phyloP scores from a whole-genome alignment of 2,329 filamentous ascomycete genomes.

The Exophiala lecanii-corni region DNA sequence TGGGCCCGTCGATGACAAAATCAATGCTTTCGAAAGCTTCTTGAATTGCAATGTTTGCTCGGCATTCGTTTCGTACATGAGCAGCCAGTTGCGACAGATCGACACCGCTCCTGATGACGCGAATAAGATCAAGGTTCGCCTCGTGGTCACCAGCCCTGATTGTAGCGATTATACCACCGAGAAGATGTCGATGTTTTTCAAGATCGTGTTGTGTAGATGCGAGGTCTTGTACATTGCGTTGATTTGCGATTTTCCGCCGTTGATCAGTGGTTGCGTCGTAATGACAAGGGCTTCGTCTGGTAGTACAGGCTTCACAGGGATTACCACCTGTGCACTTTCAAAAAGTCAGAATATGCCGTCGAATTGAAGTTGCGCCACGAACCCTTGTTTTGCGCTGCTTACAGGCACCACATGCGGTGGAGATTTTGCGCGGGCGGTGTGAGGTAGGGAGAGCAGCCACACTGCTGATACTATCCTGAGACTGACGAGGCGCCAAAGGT shows the following conservation, averaged over 20 bases:
- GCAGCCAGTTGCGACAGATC: slow-evolving; percentile 30
- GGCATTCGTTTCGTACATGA: slow-evolving; percentile 25
- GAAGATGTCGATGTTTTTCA: slow-evolving; percentile 21
- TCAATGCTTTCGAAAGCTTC: slow-evolving; percentile 21
- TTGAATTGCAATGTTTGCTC: slow-evolving; percentile 21
- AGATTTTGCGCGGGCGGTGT: slow-evolving; percentile 25
- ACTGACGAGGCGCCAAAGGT: slow-evolving; percentile 21
- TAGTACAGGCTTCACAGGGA: slow-evolving; percentile 25
- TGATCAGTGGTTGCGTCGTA: slow-evolving; percentile 27
- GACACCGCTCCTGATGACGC: slow-evolving; percentile 21
- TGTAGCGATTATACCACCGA: slow-evolving; percentile 26
- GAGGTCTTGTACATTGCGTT: slow-evolving; percentile 25
- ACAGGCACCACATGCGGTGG: slow-evolving; percentile 26
- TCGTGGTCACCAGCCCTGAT: slow-evolving; percentile 20
- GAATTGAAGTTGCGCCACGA: no score
- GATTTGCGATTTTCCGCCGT: slow-evolving; percentile 25
- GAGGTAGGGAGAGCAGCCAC: slow-evolving; percentile 3
- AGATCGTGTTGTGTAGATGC: slow-evolving; percentile 19
- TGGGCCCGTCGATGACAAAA: slow-evolving; percentile 21
- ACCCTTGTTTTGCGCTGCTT: slow-evolving; percentile 27
- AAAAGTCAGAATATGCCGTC: no score
- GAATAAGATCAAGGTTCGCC: slow-evolving; percentile 18
- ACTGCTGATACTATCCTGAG: neutral
- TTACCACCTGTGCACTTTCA: slow-evolving; percentile 23
- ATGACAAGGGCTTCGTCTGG: slow-evolving; percentile 21